Evolutionary conservation across 2,329 filamentous ascomycete genomes (phyloP).

Genomic region (Ascochyta rabiei): DNA sequence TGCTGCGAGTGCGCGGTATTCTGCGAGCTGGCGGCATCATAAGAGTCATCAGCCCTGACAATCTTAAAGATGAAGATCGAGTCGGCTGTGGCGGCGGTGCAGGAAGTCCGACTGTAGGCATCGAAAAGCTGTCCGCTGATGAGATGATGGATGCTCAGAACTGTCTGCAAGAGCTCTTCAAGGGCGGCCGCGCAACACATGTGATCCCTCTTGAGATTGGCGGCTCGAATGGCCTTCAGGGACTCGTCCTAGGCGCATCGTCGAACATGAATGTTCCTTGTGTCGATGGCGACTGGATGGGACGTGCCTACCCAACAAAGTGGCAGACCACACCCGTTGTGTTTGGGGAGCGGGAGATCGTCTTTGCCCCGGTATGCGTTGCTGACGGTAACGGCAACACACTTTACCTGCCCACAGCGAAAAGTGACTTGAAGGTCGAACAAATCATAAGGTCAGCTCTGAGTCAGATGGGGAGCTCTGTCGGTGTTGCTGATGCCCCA

Average conservation of each 20-base stretch:
- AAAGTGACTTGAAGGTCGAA: conserved; percentile 48
- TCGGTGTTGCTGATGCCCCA: conserved; percentile 47
- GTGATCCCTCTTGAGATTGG: conserved; percentile 55
- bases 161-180: conserved; percentile 42
- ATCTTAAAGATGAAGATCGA: conserved; percentile 53
- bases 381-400: conserved; percentile 53
- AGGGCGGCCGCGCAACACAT: conserved; percentile 42
- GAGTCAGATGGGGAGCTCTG: conserved; percentile 45
- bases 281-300: conserved; percentile 58
- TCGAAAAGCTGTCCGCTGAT: conserved; percentile 52
- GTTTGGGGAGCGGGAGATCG: conserved; percentile 48
- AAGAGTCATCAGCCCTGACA: conserved; percentile 50
- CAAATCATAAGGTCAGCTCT: conserved; percentile 46
- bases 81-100: conserved; percentile 55
- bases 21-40: conserved; percentile 50
- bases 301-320: conserved; percentile 54
- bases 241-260: conserved; percentile 46
- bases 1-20: conserved; percentile 51
- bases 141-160: conserved; percentile 51
- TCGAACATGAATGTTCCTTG: conserved; percentile 51
- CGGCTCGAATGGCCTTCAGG: conserved; percentile 54
- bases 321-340: conserved; percentile 54
- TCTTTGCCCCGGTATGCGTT: conserved; percentile 48
- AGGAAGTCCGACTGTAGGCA: conserved; percentile 52
- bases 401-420: conserved; percentile 47